Evolutionary conservation across 345 rosid species (phyloP).

Genomic region (Toxicodendron radicans): DNA sequence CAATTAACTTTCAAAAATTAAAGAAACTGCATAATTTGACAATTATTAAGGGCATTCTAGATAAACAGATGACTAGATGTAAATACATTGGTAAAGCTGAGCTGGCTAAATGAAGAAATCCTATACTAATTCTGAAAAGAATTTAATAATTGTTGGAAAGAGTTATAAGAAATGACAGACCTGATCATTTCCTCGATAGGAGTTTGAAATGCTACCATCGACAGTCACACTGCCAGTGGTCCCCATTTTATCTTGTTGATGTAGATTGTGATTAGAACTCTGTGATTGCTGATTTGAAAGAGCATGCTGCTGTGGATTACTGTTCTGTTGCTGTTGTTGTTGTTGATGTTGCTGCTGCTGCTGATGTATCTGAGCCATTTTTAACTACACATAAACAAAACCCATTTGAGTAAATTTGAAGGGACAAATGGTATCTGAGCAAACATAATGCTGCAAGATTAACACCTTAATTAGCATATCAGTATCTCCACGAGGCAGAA

Average conservation of each 20-base stretch:
- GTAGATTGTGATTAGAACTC: conserved; percentile 67
- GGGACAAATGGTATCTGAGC: not conserved
- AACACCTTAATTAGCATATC: conserved; percentile 68
- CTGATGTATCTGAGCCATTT: conserved; percentile 66
- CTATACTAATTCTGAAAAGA: not conserved
- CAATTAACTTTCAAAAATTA: not conserved
- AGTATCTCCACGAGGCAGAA: conserved; percentile 59
- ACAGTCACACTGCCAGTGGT: conserved; percentile 61
- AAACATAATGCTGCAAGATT: not conserved
- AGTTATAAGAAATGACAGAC: conserved; percentile 49
- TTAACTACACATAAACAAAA: conserved; percentile 43
- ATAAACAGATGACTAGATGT: not conserved
- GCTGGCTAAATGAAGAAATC: too few relatives aligned
- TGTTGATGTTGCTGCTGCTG: conserved; percentile 44
- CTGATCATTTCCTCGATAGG: conserved; percentile 97
- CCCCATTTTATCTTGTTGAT: conserved; percentile 88
- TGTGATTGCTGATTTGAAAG: conserved; percentile 76
- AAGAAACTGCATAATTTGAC: not conserved
- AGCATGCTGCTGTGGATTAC: conserved; percentile 54
- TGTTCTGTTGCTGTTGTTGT: conserved; percentile 60
- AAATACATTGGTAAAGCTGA: too few relatives aligned
- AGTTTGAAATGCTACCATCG: conserved; percentile 89
- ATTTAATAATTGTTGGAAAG: too few relatives aligned
- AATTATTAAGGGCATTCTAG: not conserved
- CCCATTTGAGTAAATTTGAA: not conserved